Evolutionary conservation across 1,284 basidiomycete genomes (phyloP).

Genomic region (Apiotrichum akiyoshidainum): DNA sequence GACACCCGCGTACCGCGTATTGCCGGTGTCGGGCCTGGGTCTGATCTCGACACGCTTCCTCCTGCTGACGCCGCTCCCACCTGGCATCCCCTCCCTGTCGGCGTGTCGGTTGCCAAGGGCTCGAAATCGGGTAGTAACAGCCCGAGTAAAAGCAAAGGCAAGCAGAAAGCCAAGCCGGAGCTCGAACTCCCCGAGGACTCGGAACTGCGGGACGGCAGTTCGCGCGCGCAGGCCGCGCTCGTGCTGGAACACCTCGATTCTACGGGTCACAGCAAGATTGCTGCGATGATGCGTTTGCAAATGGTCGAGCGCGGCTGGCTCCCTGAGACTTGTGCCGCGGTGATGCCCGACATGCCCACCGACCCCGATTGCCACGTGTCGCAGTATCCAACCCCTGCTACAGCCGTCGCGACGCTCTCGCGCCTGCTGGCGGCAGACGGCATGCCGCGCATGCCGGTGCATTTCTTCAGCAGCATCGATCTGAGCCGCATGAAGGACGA

Average conservation of each 20-base stretch:
- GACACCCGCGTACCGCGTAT: constrained; percentile 5
- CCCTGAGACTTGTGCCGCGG: background rate
- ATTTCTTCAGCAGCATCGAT: background rate
- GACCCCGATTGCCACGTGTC: background rate
- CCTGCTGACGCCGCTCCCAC: no score
- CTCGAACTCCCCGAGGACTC: constrained; percentile 8
- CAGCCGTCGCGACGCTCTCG: background rate
- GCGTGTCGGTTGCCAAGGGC: background rate
- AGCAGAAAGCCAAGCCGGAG: background rate
- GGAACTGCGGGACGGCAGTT: constrained; percentile 11
- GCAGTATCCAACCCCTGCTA: background rate
- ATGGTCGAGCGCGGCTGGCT: constrained; percentile 25
- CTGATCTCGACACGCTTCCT: no score
- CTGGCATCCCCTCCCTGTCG: background rate
- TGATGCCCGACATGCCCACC: background rate
- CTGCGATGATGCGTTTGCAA: constrained; percentile 10
- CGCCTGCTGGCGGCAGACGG: background rate
- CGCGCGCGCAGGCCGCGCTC: constrained; percentile 60
- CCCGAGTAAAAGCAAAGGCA: background rate
- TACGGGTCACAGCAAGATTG: constrained; percentile 68
- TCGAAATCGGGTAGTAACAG: no score
- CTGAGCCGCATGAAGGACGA: background rate
- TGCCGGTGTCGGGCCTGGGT: background rate
- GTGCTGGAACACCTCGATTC: constrained; percentile 75
- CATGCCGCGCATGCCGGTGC: background rate